These are phyloP conservation scores for Populus trichocarpa DNA, from an alignment of 441 rosid genomes.

Conservation along the genomic window DNA sequence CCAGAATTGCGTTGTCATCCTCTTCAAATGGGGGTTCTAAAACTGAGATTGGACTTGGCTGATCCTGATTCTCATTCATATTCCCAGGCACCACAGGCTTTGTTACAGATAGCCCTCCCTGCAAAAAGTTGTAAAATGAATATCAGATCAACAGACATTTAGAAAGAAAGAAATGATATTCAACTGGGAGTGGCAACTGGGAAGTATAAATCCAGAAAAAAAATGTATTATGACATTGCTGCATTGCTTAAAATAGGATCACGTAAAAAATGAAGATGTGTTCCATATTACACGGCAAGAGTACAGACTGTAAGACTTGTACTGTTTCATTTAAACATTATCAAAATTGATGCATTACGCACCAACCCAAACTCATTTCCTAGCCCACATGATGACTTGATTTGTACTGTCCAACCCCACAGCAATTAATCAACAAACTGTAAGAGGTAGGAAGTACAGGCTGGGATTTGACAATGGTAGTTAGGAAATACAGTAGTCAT, in stretches of 20 bases:
- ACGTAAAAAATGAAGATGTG: background rate
- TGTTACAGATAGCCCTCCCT: slow-evolving; percentile 54
- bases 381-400: background rate
- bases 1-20: slow-evolving; percentile 45
- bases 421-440: background rate
- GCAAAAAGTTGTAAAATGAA: slow-evolving; percentile 13
- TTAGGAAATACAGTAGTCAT: background rate
- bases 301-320: background rate
- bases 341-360: background rate
- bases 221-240: background rate
- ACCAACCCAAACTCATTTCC: background rate
- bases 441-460: background rate
- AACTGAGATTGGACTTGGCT: slow-evolving; percentile 97
- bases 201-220: background rate
- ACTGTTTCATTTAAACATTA: background rate
- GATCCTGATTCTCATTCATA: slow-evolving; percentile 68
- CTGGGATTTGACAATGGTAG: background rate
- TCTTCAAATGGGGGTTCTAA: slow-evolving; percentile 75
- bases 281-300: too few species aligned
- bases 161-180: background rate
- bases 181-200: background rate
- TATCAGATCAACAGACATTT: background rate
- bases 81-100: slow-evolving; percentile 39
- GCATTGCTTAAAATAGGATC: background rate
- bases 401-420: background rate